Evolutionary conservation across 2,329 filamentous ascomycete genomes (phyloP).

Genomic region (Pochonia chlamydosporia): DNA sequence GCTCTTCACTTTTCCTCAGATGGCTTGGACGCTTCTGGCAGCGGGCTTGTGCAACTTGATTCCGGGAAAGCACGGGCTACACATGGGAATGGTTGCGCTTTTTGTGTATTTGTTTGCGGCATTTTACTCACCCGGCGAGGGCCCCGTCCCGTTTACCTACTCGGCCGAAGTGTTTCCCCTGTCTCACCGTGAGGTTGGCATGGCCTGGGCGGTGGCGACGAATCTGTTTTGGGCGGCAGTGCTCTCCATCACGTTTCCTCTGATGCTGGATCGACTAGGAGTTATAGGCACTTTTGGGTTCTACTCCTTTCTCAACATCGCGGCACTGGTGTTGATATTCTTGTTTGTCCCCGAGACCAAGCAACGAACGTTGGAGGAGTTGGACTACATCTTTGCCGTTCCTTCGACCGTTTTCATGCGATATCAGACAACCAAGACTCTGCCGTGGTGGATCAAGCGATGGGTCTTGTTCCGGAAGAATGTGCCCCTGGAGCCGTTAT

Average conservation of each 20-base stretch:
- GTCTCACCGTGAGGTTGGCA: conserved; percentile 65
- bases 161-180: conserved; percentile 65
- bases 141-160: conserved; percentile 63
- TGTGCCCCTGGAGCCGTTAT: conserved; percentile 35
- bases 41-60: conserved; percentile 47
- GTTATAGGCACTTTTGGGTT: conserved; percentile 47
- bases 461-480: conserved; percentile 47
- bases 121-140: conserved; percentile 51
- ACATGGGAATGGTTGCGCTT: conserved; percentile 42
- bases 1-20: conserved; percentile 36
- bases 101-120: conserved; percentile 53
- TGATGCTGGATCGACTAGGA: conserved; percentile 40
- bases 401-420: conserved; percentile 50
- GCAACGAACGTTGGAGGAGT: conserved; percentile 44
- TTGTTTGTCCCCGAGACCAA: conserved; percentile 55
- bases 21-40: conserved; percentile 34
- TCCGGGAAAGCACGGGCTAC: conserved; percentile 26
- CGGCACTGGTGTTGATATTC: conserved; percentile 51
- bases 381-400: conserved; percentile 58
- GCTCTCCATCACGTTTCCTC: conserved; percentile 57
- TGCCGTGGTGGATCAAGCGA: conserved; percentile 57
- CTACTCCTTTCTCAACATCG: conserved; percentile 50
- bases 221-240: conserved; percentile 57
- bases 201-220: conserved; percentile 64
- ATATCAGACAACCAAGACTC: conserved; percentile 49